phyloP scores from a whole-genome alignment of 805 yeast species.

The Kodamaea hsintzibuensis region DNA sequence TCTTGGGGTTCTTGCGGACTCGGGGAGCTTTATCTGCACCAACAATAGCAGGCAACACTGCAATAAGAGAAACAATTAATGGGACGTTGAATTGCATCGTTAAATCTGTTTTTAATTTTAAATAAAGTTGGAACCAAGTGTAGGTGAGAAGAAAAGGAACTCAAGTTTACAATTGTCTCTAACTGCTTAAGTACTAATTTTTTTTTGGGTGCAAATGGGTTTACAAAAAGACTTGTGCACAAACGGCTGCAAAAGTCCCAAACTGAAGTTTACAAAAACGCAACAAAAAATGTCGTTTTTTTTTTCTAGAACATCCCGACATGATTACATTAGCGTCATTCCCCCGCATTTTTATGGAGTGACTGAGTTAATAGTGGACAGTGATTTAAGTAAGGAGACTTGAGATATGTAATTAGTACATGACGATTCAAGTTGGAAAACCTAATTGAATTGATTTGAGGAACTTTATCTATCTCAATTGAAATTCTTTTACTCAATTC shows the following conservation, averaged over 20 bases:
- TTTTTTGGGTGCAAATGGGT: neutral
- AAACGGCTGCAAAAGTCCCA: neutral
- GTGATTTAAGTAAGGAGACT: no score
- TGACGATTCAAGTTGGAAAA: neutral
- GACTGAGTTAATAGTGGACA: neutral
- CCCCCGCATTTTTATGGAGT: slow-evolving; percentile 5
- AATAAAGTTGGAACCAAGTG: neutral
- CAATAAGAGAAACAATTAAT: neutral
- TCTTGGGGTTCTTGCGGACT: slow-evolving; percentile 48
- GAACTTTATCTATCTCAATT: no score
- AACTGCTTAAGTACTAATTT: neutral
- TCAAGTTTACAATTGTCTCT: neutral
- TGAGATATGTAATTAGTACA: neutral
- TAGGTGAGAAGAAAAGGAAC: neutral
- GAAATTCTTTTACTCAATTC: no score
- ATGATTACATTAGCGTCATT: neutral
- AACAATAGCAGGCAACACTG: neutral
- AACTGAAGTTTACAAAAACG: neutral
- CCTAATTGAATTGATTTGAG: neutral
- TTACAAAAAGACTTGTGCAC: neutral
- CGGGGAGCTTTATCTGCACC: slow-evolving; percentile 47
- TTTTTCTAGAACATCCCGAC: neutral
- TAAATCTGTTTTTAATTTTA: neutral
- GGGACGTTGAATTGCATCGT: slow-evolving; percentile 4
- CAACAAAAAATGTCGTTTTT: neutral